phyloP scores from a whole-genome alignment of 345 rosid species.

The Sisymbrium irio region DNA sequence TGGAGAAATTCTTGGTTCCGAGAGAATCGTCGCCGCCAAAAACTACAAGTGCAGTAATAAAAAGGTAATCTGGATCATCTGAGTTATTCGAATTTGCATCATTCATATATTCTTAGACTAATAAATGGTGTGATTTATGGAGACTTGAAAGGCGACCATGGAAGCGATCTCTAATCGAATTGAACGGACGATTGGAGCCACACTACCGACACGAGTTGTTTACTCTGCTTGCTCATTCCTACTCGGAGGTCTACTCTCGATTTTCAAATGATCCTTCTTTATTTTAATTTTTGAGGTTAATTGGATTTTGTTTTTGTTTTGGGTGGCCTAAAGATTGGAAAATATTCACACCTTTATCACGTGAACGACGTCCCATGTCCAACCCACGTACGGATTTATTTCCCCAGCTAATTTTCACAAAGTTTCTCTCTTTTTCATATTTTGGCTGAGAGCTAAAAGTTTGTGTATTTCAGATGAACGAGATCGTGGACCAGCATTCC shows the following conservation, averaged over 20 bases:
- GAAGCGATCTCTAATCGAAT: constrained; percentile 57
- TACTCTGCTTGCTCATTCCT: constrained; percentile 58
- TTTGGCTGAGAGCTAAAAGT: neutral
- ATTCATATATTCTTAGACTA: too few relatives aligned
- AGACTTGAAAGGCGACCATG: constrained; percentile 40
- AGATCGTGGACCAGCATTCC: neutral
- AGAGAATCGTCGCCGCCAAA: constrained; percentile 32
- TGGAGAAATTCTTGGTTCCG: constrained; percentile 51
- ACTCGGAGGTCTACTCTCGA: constrained; percentile 47
- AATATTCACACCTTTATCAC: constrained; percentile 63
- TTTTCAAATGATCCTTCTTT: neutral
- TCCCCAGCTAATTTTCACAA: neutral
- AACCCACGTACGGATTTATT: constrained; percentile 48
- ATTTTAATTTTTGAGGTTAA: neutral
- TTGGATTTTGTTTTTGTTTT: neutral
- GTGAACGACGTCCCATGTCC: constrained; percentile 46
- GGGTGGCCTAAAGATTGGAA: constrained; percentile 46
- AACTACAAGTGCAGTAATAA: constrained; percentile 16
- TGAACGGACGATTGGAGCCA: constrained; percentile 56
- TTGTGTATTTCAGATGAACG: constrained; percentile 36
- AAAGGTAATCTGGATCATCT: constrained; percentile 31
- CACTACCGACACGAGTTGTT: constrained; percentile 54
- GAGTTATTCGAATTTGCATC: too few relatives aligned
- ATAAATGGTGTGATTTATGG: neutral
- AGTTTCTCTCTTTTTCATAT: neutral